These are phyloP conservation scores for Apophysomyces sp. DNA, from an alignment of 371 early-diverging fungal species.

Conservation along the genomic window DNA sequence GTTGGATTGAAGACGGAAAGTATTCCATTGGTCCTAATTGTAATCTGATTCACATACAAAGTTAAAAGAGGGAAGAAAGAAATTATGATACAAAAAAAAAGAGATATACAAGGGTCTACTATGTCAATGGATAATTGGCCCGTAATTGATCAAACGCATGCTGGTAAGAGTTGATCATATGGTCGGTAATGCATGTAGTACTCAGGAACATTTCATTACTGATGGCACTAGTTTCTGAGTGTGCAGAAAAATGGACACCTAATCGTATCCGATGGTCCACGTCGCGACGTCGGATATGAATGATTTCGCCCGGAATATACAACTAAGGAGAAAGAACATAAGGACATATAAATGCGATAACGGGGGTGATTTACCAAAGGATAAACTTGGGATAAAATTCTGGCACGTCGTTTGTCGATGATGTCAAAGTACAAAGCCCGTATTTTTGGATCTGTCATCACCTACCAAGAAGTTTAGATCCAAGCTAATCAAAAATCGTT, in stretches of 20 bases:
- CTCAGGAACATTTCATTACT: conserved; percentile 39
- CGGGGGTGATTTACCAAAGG: conserved; percentile 29
- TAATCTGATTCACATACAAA: not conserved
- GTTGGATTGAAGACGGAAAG: conserved; percentile 1
- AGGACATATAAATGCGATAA: not conserved
- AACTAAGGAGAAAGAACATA: conserved; percentile 13
- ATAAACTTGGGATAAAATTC: conserved; percentile 24
- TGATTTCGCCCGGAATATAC: conserved; percentile 42
- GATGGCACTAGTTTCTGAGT: conserved; percentile 18
- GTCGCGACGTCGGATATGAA: conserved; percentile 33
- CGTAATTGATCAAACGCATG: conserved; percentile 24
- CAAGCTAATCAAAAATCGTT: not conserved
- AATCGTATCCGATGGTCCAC: conserved; percentile 5
- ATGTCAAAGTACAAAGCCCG: conserved; percentile 32
- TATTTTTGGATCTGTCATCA: conserved; percentile 19
- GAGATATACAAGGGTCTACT: not conserved
- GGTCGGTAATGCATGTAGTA: conserved; percentile 42
- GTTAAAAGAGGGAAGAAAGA: not conserved
- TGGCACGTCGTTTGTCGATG: conserved; percentile 23
- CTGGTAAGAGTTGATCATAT: conserved; percentile 35
- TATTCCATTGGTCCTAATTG: not conserved
- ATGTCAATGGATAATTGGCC: conserved; percentile 6
- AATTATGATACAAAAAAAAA: not conserved
- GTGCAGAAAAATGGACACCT: conserved; percentile 15
- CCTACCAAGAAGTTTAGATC: not conserved